These are phyloP conservation scores for Geranium brycei DNA, from an alignment of 345 rosid genomes.

Conservation along the genomic window DNA sequence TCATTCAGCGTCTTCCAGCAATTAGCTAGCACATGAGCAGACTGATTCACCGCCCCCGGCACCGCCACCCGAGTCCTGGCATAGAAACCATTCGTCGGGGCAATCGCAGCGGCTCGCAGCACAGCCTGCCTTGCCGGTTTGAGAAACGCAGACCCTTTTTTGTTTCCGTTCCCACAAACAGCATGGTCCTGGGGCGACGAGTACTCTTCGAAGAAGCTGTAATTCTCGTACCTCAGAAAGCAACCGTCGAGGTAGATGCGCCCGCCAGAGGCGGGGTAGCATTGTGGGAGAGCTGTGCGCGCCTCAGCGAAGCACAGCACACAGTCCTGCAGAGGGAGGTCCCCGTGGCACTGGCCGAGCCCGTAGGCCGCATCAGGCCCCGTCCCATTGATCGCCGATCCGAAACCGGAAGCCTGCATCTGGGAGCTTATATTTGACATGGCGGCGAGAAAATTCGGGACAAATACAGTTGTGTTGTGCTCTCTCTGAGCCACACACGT, in stretches of 20 bases:
- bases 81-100: slow-evolving; percentile 37
- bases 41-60: slow-evolving; percentile 23
- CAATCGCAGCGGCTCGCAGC: slow-evolving; percentile 26
- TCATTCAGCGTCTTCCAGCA: slow-evolving; percentile 71
- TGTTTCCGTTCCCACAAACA: slow-evolving; percentile 52
- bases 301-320: slow-evolving; percentile 87
- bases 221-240: slow-evolving; percentile 84
- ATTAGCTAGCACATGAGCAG: slow-evolving; percentile 58
- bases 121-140: slow-evolving; percentile 41
- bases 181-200: slow-evolving; percentile 43
- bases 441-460: slow-evolving; percentile 58
- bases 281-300: slow-evolving; percentile 68
- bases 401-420: slow-evolving; percentile 47
- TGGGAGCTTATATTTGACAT: slow-evolving; percentile 78
- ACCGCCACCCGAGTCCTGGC: slow-evolving; percentile 28
- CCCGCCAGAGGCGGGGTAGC: slow-evolving; percentile 73
- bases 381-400: slow-evolving; percentile 48
- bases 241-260: slow-evolving; percentile 83
- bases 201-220: slow-evolving; percentile 60
- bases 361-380: slow-evolving; percentile 66
- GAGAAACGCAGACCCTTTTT: slow-evolving; percentile 27
- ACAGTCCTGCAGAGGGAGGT: slow-evolving; percentile 68
- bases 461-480: slow-evolving; percentile 48
- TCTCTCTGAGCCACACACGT: slow-evolving; percentile 34
- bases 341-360: slow-evolving; percentile 81